Evolutionary conservation across 2,329 filamentous ascomycete genomes (phyloP).

Genomic region (Venturia aucupariae): DNA sequence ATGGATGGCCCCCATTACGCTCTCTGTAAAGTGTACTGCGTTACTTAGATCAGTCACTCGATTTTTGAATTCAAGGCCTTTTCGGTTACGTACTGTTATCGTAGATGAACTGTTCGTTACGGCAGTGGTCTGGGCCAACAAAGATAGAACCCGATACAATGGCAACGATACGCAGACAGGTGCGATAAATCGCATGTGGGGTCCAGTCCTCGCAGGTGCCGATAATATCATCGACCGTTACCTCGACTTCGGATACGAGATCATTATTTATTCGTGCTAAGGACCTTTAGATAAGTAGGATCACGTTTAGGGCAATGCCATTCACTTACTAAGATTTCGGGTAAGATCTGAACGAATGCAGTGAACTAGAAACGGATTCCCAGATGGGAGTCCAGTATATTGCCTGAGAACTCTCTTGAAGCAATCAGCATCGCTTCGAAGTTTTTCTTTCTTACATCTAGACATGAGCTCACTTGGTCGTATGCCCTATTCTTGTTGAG

Average conservation of each 20-base stretch:
- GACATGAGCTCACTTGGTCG: no score
- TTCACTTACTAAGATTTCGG: not conserved
- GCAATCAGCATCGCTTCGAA: no score
- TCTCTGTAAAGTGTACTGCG: no score
- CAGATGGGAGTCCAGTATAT: not conserved
- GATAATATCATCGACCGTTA: no score
- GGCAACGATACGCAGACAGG: constrained; percentile 25
- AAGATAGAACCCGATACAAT: constrained; percentile 27
- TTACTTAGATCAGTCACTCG: no score
- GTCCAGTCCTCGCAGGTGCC: constrained; percentile 20
- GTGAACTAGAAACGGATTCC: not conserved
- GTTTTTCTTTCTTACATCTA: no score
- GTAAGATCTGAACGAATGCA: constrained; percentile 2
- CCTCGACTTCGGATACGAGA: no score
- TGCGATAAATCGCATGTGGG: constrained; percentile 22
- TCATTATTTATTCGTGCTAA: no score
- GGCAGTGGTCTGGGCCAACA: constrained; percentile 25
- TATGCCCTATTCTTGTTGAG: no score
- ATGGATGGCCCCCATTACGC: constrained; percentile 12
- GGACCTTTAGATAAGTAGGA: no score
- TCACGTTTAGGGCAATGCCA: not conserved
- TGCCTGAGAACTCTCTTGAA: not conserved
- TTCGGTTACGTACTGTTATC: constrained; percentile 25
- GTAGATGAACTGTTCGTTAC: constrained; percentile 25
- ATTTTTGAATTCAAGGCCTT: constrained; percentile 23